phyloP scores from a whole-genome alignment of 2,329 filamentous ascomycete genomes.

The Colletotrichum spaethianum region DNA sequence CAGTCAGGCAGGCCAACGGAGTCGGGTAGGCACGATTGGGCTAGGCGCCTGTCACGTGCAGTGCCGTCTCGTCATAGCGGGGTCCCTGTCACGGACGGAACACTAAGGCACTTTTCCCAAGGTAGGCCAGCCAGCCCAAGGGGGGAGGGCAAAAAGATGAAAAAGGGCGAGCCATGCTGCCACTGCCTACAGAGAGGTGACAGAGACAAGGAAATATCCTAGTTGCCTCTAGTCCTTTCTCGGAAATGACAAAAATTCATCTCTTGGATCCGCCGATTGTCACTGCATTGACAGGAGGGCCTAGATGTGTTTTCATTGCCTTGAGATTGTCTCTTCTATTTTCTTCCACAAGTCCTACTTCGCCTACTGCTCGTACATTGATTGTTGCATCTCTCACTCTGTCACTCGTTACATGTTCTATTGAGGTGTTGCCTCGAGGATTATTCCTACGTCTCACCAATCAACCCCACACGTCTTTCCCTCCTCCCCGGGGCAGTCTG shows the following conservation, averaged over 20 bases:
- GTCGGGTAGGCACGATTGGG: constrained; percentile 41
- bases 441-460: neutral
- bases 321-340: neutral
- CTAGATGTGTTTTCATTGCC: neutral
- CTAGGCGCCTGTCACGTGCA: constrained; percentile 38
- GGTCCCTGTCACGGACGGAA: constrained; percentile 10
- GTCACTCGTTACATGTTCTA: no score
- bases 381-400: neutral
- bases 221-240: neutral
- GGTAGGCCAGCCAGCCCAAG: neutral
- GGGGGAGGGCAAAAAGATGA: neutral
- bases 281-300: neutral
- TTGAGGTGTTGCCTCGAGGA: no score
- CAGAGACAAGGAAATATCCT: neutral
- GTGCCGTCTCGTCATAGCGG: constrained; percentile 39
- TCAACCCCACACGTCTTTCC: no score
- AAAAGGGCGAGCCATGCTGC: neutral
- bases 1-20: constrained; percentile 49
- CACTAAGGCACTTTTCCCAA: neutral
- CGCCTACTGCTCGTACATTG: neutral
- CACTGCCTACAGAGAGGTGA: neutral
- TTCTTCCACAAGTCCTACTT: neutral
- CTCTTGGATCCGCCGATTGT: neutral
- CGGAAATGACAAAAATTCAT: neutral
- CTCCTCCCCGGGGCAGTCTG: no score